Conservation (phyloP, 1,284 basidiomycete species). For the Cerioporus squamosus region DNA sequence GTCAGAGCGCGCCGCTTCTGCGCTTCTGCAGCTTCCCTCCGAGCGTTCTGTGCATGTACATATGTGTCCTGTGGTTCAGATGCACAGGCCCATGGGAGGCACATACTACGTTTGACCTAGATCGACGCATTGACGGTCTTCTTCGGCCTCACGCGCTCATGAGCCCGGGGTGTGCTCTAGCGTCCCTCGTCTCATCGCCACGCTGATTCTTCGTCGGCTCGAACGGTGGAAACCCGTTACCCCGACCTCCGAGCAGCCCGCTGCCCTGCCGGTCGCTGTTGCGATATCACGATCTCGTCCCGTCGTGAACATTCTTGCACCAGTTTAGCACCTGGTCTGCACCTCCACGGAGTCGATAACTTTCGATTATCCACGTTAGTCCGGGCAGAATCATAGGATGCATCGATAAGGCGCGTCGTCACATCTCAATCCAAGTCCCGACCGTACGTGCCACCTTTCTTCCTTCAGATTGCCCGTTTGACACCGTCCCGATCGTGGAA, state of each 20-base stretch:
- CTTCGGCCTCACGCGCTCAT: not conserved
- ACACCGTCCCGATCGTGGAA: constrained; percentile 9
- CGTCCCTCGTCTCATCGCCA: not conserved
- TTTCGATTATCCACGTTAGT: not conserved
- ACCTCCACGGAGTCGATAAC: not conserved
- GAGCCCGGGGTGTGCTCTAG: not conserved
- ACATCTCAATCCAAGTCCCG: not conserved
- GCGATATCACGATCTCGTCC: not conserved
- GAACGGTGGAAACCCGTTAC: not conserved
- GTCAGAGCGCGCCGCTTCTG: not conserved
- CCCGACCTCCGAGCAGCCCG: too few relatives aligned
- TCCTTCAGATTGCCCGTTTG: constrained; percentile 1
- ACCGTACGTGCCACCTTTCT: not conserved
- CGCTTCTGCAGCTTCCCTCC: constrained; percentile 4
- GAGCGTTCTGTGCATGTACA: not conserved
- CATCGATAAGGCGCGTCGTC: constrained; percentile 22
- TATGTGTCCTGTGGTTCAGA: constrained; percentile 9
- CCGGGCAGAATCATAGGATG: not conserved
- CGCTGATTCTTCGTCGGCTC: not conserved
- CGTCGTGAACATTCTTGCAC: not conserved
- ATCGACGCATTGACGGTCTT: constrained; percentile 5
- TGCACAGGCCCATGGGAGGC: constrained; percentile 1
- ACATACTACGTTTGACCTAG: constrained; percentile 17
- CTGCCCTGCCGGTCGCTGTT: not conserved
- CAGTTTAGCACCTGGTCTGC: not conserved